phyloP scores from a whole-genome alignment of 208 protist genomes.

The Lotmaria passim region DNA sequence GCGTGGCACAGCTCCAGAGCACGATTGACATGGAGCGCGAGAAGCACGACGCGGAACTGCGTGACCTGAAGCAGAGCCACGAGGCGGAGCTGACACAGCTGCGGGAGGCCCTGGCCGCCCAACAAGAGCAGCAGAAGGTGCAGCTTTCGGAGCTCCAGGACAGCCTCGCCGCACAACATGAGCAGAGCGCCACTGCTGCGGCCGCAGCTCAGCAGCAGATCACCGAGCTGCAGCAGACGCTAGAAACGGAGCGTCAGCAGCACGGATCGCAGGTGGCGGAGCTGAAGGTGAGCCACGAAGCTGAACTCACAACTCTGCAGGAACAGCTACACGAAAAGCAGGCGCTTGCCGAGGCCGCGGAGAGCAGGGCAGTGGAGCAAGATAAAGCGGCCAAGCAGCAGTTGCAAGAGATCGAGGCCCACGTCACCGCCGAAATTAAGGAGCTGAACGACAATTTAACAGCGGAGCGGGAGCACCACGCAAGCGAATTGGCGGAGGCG shows the following conservation, averaged over 20 bases:
- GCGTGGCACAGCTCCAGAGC: conserved; percentile 8
- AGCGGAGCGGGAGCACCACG: too few species aligned
- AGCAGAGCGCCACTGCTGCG: conserved; percentile 3
- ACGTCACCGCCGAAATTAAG: too few species aligned
- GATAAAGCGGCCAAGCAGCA: neutral
- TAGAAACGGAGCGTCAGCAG: neutral
- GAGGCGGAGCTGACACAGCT: neutral
- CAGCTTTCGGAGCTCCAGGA: conserved; percentile 22
- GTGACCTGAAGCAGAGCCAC: neutral
- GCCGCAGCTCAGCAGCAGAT: too few species aligned
- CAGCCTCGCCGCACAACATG: conserved; percentile 2
- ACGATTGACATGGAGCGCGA: conserved; percentile 3
- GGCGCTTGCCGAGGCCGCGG: neutral
- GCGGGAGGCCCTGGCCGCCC: too few species aligned
- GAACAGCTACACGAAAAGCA: neutral
- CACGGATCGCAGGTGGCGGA: conserved; percentile 4
- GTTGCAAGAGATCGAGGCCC: neutral
- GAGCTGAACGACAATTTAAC: too few species aligned
- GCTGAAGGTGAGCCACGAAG: too few species aligned
- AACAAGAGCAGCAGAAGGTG: neutral
- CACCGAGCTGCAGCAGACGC: neutral
- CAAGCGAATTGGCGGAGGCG: too few species aligned
- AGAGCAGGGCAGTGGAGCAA: neutral
- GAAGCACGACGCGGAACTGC: conserved; percentile 11
- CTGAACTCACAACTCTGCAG: neutral